Conservation (phyloP, 192 early-diverging fungal genomes). For the Phycomyces nitens region DNA sequence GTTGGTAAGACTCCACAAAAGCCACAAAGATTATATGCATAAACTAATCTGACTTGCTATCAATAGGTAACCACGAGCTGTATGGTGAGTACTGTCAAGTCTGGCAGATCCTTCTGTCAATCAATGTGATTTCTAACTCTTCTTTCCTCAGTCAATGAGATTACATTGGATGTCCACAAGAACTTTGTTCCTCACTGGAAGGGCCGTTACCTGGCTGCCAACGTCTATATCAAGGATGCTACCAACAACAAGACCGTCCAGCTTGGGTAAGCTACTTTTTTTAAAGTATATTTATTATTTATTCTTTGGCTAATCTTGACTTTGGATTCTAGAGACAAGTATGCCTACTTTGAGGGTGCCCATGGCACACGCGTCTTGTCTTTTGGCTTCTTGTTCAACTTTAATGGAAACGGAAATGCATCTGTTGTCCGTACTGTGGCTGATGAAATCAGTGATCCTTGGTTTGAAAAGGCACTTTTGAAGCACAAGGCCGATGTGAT, state of each 20-base stretch:
- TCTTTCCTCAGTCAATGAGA: conserved; percentile 23
- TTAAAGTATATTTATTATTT: neutral
- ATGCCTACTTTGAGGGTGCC: conserved; percentile 33
- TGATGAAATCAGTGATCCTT: conserved; percentile 42
- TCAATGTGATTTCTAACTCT: neutral
- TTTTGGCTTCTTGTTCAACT: conserved; percentile 51
- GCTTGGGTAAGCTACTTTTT: conserved; percentile 30
- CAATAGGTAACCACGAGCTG: conserved; percentile 41
- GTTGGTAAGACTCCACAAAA: conserved; percentile 19
- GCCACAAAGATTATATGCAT: neutral
- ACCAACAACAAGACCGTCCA: conserved; percentile 41
- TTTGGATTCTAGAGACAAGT: conserved; percentile 14
- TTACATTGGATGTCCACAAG: conserved; percentile 18
- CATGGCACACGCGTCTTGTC: conserved; percentile 47
- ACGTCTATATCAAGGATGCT: conserved; percentile 32
- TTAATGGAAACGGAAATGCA: conserved; percentile 33
- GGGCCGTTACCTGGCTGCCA: conserved; percentile 30
- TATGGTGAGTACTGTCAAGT: conserved; percentile 1
- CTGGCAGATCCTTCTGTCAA: neutral
- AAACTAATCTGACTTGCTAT: neutral
- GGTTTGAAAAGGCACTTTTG: conserved; percentile 50
- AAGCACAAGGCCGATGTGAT: conserved; percentile 46
- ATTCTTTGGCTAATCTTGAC: neutral
- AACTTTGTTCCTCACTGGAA: conserved; percentile 32
- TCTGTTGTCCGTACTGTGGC: conserved; percentile 36